A percentile compares a stretch with the other conserved stretches of the same genome.
Conservation (phyloP, 345 rosid genomes). For the Eucalyptus regnans region DNA sequence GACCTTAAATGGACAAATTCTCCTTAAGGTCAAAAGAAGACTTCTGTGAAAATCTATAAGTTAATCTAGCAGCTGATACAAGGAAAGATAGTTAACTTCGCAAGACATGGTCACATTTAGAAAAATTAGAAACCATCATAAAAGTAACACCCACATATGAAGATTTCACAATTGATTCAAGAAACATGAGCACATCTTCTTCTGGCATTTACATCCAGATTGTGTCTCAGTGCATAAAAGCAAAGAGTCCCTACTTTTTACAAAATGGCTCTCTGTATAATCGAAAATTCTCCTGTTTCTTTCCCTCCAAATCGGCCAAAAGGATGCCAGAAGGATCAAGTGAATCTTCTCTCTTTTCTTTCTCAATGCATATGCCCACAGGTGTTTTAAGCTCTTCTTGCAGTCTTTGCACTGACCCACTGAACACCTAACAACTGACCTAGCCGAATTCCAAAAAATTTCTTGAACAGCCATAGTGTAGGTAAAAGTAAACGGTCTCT, state of each 20-base stretch:
- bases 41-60: not conserved
- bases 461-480: not conserved
- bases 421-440: not conserved
- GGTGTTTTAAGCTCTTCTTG: not conserved
- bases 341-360: not conserved
- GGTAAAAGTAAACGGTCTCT: not conserved
- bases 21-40: not conserved
- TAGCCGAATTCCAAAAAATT: not conserved
- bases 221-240: not conserved
- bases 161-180: not conserved
- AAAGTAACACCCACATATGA: not conserved
- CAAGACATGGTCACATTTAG: not conserved
- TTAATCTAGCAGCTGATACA: not conserved
- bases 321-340: not conserved
- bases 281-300: not conserved
- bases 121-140: not conserved
- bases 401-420: not conserved
- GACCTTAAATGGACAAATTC: not conserved
- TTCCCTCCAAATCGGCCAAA: not conserved
- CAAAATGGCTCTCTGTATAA: not conserved
- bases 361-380: not conserved
- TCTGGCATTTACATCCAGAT: not conserved
- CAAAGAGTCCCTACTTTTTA: not conserved
- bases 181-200: not conserved
- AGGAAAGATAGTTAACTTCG: not conserved